These are phyloP conservation scores for Phytophthora boehmeriae DNA, from an alignment of 352 stramenopile genomes.

Conservation along the genomic window DNA sequence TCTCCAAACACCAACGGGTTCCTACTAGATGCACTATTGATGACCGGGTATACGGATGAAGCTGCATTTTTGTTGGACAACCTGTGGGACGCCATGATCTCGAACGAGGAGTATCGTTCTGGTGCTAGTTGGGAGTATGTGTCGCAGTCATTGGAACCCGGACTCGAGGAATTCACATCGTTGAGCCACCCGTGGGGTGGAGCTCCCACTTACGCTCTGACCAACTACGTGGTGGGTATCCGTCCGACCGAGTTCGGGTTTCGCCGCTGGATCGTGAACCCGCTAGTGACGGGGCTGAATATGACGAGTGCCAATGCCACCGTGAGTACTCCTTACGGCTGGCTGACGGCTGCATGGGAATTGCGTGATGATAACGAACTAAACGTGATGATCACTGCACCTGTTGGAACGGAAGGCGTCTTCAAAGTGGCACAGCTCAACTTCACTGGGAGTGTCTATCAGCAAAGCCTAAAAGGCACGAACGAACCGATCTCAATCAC, in stretches of 20 bases:
- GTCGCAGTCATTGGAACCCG: constrained; percentile 20
- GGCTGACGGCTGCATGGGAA: constrained; percentile 12
- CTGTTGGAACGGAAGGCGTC: constrained; percentile 15
- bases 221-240: constrained; percentile 36
- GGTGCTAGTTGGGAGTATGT: constrained; percentile 38
- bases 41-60: constrained; percentile 25
- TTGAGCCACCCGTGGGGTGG: constrained; percentile 34
- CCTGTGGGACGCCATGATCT: constrained; percentile 41
- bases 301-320: constrained; percentile 29
- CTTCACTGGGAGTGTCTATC: constrained; percentile 1
- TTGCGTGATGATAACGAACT: constrained; percentile 8
- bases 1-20: constrained; percentile 44
- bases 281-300: constrained; percentile 28
- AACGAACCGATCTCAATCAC: constrained; percentile 3
- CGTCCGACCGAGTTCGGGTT: constrained; percentile 32
- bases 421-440: constrained; percentile 22
- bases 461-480: constrained; percentile 4
- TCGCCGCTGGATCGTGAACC: constrained; percentile 36
- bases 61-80: constrained; percentile 35
- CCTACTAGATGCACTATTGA: constrained; percentile 29
- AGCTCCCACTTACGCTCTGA: constrained; percentile 34
- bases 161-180: constrained; percentile 29
- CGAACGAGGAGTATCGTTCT: constrained; percentile 25
- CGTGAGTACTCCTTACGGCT: constrained; percentile 30
- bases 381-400: constrained; percentile 20